Base-by-base conservation (phyloP, 202 grass and related monocot species). In the Saccharum hybrid region DNA sequence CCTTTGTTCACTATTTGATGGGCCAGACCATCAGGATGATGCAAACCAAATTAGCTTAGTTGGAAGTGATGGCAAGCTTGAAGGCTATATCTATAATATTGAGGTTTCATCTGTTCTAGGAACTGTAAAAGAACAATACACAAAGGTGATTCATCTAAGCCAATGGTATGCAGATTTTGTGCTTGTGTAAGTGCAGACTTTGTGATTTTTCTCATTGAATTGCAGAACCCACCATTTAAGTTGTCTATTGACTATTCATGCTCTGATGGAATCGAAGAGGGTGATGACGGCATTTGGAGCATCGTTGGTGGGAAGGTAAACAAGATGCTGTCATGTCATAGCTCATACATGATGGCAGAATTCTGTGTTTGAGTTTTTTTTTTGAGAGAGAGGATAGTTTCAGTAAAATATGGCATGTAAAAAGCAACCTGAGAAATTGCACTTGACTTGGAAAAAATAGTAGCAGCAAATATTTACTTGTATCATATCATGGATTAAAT, bases 231-330 rank as follows among this genome's bases (percentile, higher is more conserved):
- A 46, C 93, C 96, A 82, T 83, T 88, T 71, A 98, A 90, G 56
- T 83, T 98, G 85, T 93, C 85, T 78, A 87, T 98, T 87, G 92
- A 98, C 60, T 82, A 81, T 83, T 93, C 85, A 60, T 90, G 81
- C 74, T 93, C 63, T 26, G 96, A 98, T 79, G 93, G 96, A 80
- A 81, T 98, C 28, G 93, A 98, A 74, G 90, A 88, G 72, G 85
- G 87, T 80, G 85, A 87, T 79, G 96, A 94, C 21, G 96, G 93
- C 34, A 86, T 92, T 67, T 98, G 96, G 96, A 92, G 43, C 84
- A 92, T 98, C 82, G 96, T 98, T 18, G 93, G 96, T 65, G 93
- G 96, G 18, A 98, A 98, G 91, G 96, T 98, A 75, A 85, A 77
- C 34, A 36, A 71, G 31, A 86, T 63, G 18, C 16, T 14, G 10